phyloP scores from a whole-genome alignment of 495 filamentous ascomycete genomes.

The Xylaria castorea region DNA sequence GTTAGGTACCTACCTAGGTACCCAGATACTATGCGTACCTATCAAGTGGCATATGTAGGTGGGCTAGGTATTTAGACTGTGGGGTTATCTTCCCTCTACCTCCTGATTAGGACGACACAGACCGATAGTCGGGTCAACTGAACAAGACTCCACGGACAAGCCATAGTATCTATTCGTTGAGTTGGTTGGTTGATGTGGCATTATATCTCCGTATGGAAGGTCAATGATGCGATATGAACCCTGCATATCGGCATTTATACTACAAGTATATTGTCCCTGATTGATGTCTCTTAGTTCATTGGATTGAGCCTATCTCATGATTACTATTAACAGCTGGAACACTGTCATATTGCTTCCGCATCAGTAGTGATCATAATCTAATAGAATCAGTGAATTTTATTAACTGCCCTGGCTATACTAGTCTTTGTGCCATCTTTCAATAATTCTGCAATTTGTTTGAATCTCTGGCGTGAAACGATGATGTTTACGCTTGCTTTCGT shows the following conservation, averaged over 20 bases:
- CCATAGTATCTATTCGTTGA: not conserved
- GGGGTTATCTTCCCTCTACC: not conserved
- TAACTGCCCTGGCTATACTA: not conserved
- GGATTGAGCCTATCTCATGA: not conserved
- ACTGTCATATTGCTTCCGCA: not conserved
- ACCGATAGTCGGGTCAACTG: conserved; percentile 14
- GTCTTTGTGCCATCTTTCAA: not conserved
- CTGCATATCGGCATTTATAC: conserved; percentile 37
- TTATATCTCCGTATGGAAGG: not conserved
- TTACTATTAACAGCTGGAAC: not conserved
- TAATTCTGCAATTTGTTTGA: not conserved
- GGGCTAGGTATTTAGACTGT: not conserved
- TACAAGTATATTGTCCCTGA: conserved; percentile 2
- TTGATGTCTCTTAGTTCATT: not conserved
- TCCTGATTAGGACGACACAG: too few relatives aligned
- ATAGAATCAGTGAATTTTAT: not conserved
- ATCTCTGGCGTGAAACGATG: conserved; percentile 26
- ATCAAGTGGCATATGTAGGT: too few relatives aligned
- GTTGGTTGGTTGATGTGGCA: not conserved
- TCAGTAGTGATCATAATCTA: too few relatives aligned
- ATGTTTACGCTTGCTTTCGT: conserved; percentile 32
- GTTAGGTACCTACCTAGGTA: not conserved
- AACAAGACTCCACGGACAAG: not conserved
- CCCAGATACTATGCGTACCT: too few relatives aligned
- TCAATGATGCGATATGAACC: conserved; percentile 38